Base-by-base conservation (phyloP, 495 filamentous ascomycete genomes). In the Trichoderma reesei region DNA sequence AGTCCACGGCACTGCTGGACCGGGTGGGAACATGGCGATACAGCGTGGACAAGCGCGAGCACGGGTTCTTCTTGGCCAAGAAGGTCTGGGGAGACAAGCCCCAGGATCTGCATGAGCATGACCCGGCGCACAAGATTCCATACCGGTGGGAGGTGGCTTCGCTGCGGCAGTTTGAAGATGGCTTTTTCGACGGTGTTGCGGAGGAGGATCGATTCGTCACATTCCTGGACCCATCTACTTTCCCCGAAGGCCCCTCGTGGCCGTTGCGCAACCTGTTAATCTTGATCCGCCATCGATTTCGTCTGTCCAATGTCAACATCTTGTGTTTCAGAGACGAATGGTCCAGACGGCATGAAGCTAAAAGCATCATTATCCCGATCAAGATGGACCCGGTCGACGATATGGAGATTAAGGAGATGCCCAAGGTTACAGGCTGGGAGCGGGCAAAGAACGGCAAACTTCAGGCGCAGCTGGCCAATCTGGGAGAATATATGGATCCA, bases 351-450 rank as follows among this genome's bases (percentile, higher is more conserved):
- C 88, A 91, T 69, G 85, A 91, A 70, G 84, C 88, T 7, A 85
- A 88, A 68, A 96, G 91, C 71, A 82, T 91, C 60, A 83, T 96
- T 34, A 74, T 97, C 60, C 80, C 82, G 33, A 73, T 98, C 36
- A 75, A 83, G 65, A 83, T 86, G 60, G 84, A 83, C 26, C 37
- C 61, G 51, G 73, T 76, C 34, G 76, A 73, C 31, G 71, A 69
- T 10, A 72, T 79, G 64, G 66, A 70, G 64, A 65, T 74, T 66
- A 67, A 68, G 5, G 73, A 79, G 44, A 81, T 95, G 80, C 94
- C 94, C 16, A 96, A 91, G 71, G 85, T 92, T 14, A 96, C 91
- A 6, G 94, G 94, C 41, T 98, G 94, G 94, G 94, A 98, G 73
- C 87, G 92, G 39, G 91, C 91, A 66, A 81, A 79, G 11, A 77